phyloP scores from a whole-genome alignment of 75 land plant genomes.

The Pseudotsuga menziesii region DNA sequence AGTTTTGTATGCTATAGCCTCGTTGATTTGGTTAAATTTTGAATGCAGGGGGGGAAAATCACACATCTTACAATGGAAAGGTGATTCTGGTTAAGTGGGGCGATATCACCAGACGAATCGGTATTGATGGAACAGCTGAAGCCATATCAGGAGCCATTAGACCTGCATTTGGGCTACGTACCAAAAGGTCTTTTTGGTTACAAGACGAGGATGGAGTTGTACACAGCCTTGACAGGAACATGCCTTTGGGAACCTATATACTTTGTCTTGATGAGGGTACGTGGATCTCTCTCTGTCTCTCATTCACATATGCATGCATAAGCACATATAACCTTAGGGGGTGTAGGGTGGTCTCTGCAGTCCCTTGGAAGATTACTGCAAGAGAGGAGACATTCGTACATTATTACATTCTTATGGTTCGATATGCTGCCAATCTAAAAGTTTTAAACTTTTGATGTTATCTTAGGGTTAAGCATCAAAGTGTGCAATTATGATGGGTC shows the following conservation, averaged over 20 bases:
- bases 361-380: not conserved
- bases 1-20: not conserved
- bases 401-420: not conserved
- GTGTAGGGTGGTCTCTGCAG: not conserved
- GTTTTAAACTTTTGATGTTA: not conserved
- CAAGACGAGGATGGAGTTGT: constrained; percentile 43
- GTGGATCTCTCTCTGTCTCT: not conserved
- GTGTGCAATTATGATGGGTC: constrained; percentile 27
- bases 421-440: not conserved
- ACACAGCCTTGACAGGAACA: constrained; percentile 36
- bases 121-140: constrained; percentile 40
- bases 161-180: constrained; percentile 36
- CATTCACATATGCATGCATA: not conserved
- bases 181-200: constrained; percentile 38
- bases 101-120: constrained; percentile 25
- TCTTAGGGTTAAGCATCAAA: constrained; percentile 27
- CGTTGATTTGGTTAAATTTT: constrained; percentile 1
- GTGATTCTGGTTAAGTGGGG: constrained; percentile 29
- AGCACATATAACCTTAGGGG: not conserved
- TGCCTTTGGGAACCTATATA: constrained; percentile 32
- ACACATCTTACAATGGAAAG: constrained; percentile 19
- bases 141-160: constrained; percentile 36
- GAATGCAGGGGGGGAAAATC: constrained; percentile 27
- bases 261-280: constrained; percentile 38
- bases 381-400: not conserved